Percentiles rank a stretch among this genome's conserved stretches.
Evolutionary conservation across 1,139 yeast species (phyloP).

Genomic region (Eremothecium cymbalariae): DNA sequence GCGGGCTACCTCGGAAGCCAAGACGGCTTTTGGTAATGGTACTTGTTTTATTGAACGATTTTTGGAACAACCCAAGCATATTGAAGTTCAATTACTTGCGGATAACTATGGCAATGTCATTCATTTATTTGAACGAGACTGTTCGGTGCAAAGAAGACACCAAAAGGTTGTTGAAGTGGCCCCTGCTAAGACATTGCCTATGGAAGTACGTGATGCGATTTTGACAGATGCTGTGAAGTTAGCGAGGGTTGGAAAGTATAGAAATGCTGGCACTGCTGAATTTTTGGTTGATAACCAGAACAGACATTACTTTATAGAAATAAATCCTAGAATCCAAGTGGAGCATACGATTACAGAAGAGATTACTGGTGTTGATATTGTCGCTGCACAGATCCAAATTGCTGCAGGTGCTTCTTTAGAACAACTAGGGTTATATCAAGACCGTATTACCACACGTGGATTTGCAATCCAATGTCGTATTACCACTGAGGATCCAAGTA

Average conservation of each 20-base stretch:
- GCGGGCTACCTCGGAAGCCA: slow-evolving; percentile 93
- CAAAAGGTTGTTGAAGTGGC: slow-evolving; percentile 99
- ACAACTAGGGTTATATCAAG: slow-evolving; percentile 88
- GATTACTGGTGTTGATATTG: slow-evolving; percentile 95
- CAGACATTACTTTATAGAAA: slow-evolving; percentile 96
- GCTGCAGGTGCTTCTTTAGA: slow-evolving; percentile 96
- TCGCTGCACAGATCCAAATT: slow-evolving; percentile 97
- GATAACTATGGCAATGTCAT: slow-evolving; percentile 92
- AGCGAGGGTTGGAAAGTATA: slow-evolving; percentile 80
- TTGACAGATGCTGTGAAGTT: slow-evolving; percentile 89
- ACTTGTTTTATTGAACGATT: slow-evolving; percentile 96
- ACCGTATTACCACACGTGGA: slow-evolving; percentile 90
- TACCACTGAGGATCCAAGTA: slow-evolving; percentile 96
- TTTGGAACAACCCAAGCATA: slow-evolving; percentile 92
- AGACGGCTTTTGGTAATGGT: slow-evolving; percentile 93
- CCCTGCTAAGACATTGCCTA: slow-evolving; percentile 90
- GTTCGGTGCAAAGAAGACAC: slow-evolving; percentile 98
- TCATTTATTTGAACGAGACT: slow-evolving; percentile 94
- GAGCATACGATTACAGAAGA: slow-evolving; percentile 99
- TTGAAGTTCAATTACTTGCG: slow-evolving; percentile 93
- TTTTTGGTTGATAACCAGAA: slow-evolving; percentile 88
- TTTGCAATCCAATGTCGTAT: slow-evolving; percentile 99
- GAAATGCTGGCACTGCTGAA: slow-evolving; percentile 99
- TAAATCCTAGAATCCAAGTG: slow-evolving; percentile 97
- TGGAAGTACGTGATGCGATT: slow-evolving; percentile 78